Base-by-base conservation (phyloP, 1,284 basidiomycete genomes). In the Cryptococcus jaspeensis region DNA sequence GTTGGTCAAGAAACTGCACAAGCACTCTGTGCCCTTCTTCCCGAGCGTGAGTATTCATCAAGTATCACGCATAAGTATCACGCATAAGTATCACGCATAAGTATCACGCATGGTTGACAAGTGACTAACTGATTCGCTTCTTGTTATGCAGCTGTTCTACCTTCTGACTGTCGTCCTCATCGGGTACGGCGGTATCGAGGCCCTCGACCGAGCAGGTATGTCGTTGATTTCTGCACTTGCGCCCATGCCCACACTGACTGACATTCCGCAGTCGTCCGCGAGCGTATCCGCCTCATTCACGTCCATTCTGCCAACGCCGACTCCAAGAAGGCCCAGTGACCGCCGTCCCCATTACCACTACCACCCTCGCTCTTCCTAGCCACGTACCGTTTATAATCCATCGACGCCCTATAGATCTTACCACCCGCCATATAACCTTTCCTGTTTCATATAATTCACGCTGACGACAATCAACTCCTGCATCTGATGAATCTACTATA, bases 141-240 rank as follows among this genome's bases (percentile, higher is more conserved):
- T 23, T 16, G 16, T 11, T 16, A 48, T 8, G 16, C 22, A 69
- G 73, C 59, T 73, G 61, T 23, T 55, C 9, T 61, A 61, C 69
- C 32, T 74, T 16, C 41, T 67, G 18, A 64, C 61, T 9, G 65
- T 66, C 23, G 49, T 66, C 2, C 36, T 53, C 1, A 47, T 72
- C 18, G 74, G 74, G 0, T 68, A 64, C 37, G 70, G 64, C 3
- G 63, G 62, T 0, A 58, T 73, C n/a, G 66, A 66, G 48, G 66
- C 71, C 40, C 67, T 67, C 53, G 57, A 57, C 50, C 67, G 71
- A 50, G 70, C 67, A 47, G 58, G 73, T 75, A 52, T 57, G 71
- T 58, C 3, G n/a, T 15, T 37, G 3, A 13, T 18, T 20, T 20
- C 7, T 3, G 22, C 40, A 35, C 25, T 20, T 41, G 36, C 13